Evolutionary conservation across 257 asterid species (phyloP).

Genomic region (Voacanga thouarsii): DNA sequence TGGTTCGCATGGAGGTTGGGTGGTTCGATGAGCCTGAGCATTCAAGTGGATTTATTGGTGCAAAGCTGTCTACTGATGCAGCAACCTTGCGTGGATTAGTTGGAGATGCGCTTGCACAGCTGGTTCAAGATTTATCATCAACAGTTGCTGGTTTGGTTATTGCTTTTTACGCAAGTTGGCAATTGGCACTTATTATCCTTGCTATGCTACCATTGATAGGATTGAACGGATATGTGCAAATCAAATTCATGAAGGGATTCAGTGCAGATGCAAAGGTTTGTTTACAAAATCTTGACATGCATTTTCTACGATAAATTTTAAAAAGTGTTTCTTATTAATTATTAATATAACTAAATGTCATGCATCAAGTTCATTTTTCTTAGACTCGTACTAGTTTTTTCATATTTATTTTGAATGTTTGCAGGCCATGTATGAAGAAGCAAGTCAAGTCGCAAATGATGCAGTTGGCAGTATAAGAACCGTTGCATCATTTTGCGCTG

Average conservation of each 20-base stretch:
- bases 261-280: conserved; percentile 78
- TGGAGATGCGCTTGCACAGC: conserved; percentile 83
- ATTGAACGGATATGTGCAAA: conserved; percentile 55
- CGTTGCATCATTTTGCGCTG: conserved; percentile 87
- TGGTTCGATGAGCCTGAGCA: conserved; percentile 83
- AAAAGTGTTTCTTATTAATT: not conserved
- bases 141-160: conserved; percentile 56
- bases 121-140: conserved; percentile 74
- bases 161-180: conserved; percentile 75
- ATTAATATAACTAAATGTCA: no score
- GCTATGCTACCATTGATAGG: conserved; percentile 64
- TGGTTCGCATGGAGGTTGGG: conserved; percentile 76
- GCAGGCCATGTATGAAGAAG: conserved; percentile 82
- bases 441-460: conserved; percentile 85
- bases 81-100: conserved; percentile 70
- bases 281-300: not conserved
- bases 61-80: conserved; percentile 88
- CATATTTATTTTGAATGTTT: conserved; percentile 6
- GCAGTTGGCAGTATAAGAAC: conserved; percentile 39
- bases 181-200: conserved; percentile 67
- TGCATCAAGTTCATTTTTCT: not conserved
- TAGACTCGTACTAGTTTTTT: not conserved
- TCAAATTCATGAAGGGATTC: conserved; percentile 70
- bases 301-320: not conserved
- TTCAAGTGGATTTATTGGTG: conserved; percentile 83